These are phyloP conservation scores for Lasiosphaeria miniovina DNA, from an alignment of 495 filamentous ascomycete genomes.

Conservation along the genomic window DNA sequence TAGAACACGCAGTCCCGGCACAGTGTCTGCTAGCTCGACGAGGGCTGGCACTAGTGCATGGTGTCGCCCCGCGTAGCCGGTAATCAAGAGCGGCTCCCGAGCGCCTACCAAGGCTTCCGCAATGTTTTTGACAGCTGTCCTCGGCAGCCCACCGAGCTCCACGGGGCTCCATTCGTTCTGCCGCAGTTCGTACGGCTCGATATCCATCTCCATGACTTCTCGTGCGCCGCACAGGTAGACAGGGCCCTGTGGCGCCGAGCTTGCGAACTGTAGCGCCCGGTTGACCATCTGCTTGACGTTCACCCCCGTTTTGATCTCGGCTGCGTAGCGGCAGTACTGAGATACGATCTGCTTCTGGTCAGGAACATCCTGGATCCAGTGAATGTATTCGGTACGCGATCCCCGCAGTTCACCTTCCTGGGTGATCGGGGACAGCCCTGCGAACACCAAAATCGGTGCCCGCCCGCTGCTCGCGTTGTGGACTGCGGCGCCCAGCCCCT, in stretches of 20 bases:
- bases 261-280: constrained; percentile 83
- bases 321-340: constrained; percentile 93
- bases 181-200: constrained; percentile 74
- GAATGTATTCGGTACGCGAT: constrained; percentile 89
- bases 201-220: constrained; percentile 91
- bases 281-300: constrained; percentile 97
- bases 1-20: constrained; percentile 78
- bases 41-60: constrained; percentile 66
- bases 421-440: constrained; percentile 84
- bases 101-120: constrained; percentile 68
- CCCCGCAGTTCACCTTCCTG: constrained; percentile 88
- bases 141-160: constrained; percentile 68
- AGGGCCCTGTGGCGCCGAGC: constrained; percentile 75
- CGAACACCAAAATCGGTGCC: constrained; percentile 86
- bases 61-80: constrained; percentile 79
- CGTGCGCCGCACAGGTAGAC: constrained; percentile 82
- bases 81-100: constrained; percentile 73
- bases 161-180: constrained; percentile 74
- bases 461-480: constrained; percentile 88
- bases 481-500: constrained; percentile 82
- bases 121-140: constrained; percentile 62
- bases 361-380: constrained; percentile 96
- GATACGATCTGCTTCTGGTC: constrained; percentile 89
- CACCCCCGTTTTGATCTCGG: constrained; percentile 83
- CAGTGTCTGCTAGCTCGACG: constrained; percentile 71